Evolutionary conservation across 148 eudicot species (phyloP).

Genomic region (Silene latifolia): DNA sequence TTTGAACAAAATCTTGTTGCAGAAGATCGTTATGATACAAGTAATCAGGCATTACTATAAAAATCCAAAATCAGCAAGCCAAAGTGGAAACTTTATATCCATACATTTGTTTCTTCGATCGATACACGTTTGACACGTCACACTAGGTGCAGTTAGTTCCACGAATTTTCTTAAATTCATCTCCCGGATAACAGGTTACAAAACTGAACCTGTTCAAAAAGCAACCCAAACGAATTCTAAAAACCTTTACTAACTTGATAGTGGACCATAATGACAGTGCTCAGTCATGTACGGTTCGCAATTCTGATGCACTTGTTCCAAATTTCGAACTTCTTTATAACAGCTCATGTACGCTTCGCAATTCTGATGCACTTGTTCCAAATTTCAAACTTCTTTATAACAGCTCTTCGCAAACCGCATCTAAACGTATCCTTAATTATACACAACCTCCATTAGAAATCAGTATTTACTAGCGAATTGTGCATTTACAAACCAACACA

Average conservation of each 20-base stretch:
- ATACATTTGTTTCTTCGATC: not conserved
- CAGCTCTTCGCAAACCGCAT: not conserved
- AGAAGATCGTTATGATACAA: not conserved
- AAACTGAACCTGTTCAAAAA: not conserved
- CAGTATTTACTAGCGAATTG: not conserved
- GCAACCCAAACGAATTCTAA: not conserved
- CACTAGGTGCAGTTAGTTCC: not conserved
- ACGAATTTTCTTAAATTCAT: not conserved
- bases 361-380: not conserved
- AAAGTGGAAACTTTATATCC: not conserved
- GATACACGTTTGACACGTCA: too few relatives aligned
- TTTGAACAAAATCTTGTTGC: not conserved
- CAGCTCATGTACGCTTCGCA: not conserved
- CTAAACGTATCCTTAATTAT: not conserved
- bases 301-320: not conserved
- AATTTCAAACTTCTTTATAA: not conserved
- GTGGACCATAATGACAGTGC: too few relatives aligned
- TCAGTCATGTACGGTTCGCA: not conserved
- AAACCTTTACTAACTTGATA: not conserved
- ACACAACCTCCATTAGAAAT: not conserved
- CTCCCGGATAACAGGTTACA: not conserved
- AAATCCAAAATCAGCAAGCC: not conserved
- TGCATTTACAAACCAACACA: not conserved
- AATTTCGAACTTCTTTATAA: not conserved
- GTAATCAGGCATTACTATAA: not conserved